phyloP scores from a whole-genome alignment of 352 stramenopile genomes.

The Aphanomyces cochlioides region DNA sequence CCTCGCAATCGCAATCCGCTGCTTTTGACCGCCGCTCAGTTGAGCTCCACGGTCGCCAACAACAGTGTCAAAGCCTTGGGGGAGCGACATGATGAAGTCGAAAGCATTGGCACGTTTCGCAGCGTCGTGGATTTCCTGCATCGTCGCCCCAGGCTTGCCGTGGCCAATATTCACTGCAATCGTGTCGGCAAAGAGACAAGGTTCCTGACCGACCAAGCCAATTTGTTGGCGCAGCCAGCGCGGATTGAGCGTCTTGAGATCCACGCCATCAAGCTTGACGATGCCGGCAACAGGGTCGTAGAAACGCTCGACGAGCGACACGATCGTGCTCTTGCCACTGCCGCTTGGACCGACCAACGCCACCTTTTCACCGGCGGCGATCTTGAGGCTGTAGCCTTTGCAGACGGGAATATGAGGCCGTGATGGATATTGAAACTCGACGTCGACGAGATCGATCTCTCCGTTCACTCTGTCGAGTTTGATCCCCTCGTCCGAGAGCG shows the following conservation, averaged over 20 bases:
- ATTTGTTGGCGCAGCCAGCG: slow-evolving; percentile 69
- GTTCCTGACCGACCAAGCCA: slow-evolving; percentile 89
- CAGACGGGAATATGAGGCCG: slow-evolving; percentile 56
- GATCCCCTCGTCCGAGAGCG: slow-evolving; percentile 3
- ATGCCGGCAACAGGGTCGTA: slow-evolving; percentile 47
- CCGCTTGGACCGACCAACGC: slow-evolving; percentile 68
- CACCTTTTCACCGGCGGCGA: slow-evolving; percentile 62
- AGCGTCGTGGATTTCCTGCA: slow-evolving; percentile 70
- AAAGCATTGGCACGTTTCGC: slow-evolving; percentile 86
- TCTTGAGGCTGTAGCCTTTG: slow-evolving; percentile 46
- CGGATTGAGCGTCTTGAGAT: slow-evolving; percentile 65
- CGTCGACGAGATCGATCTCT: slow-evolving; percentile 55
- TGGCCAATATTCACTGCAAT: slow-evolving; percentile 77
- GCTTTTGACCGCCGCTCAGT: slow-evolving; percentile 93
- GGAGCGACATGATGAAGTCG: slow-evolving; percentile 87
- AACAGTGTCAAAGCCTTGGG: slow-evolving; percentile 83
- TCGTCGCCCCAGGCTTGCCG: slow-evolving; percentile 51
- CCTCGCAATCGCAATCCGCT: slow-evolving; percentile 90
- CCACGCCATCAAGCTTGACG: slow-evolving; percentile 46
- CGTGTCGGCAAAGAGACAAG: slow-evolving; percentile 82
- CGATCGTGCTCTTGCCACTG: slow-evolving; percentile 70
- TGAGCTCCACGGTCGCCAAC: slow-evolving; percentile 83
- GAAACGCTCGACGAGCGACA: slow-evolving; percentile 65
- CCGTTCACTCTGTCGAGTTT: slow-evolving; percentile 13
- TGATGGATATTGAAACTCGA: slow-evolving; percentile 61